A percentile compares a stretch with the other conserved stretches of the same genome.
These are phyloP conservation scores for Hypoxylon lenormandii DNA, from an alignment of 495 filamentous ascomycete genomes.

Conservation along the genomic window DNA sequence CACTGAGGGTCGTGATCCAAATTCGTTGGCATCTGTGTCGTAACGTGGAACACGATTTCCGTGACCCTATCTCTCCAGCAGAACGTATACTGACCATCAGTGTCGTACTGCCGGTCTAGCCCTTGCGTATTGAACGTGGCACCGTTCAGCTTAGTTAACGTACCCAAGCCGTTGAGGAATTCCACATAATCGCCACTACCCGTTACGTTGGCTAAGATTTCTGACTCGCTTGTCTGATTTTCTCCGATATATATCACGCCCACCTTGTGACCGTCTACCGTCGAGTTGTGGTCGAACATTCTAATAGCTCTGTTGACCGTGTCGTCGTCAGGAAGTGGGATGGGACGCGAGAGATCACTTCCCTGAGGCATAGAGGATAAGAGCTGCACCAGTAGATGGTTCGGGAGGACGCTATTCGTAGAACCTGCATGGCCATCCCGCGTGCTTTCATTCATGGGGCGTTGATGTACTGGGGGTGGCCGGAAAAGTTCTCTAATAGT, in stretches of 20 bases:
- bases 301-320: slow-evolving; percentile 78
- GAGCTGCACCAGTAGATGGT: slow-evolving; percentile 84
- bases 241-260: slow-evolving; percentile 92
- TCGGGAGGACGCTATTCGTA: slow-evolving; percentile 73
- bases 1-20: slow-evolving; percentile 77
- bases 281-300: slow-evolving; percentile 85
- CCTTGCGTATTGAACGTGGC: slow-evolving; percentile 94
- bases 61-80: slow-evolving; percentile 95
- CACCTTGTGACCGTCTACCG: slow-evolving; percentile 94
- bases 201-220: slow-evolving; percentile 84
- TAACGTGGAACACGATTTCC: slow-evolving; percentile 94
- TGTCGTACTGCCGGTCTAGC: slow-evolving; percentile 77
- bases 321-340: slow-evolving; percentile 86
- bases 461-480: slow-evolving; percentile 74
- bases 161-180: slow-evolving; percentile 83
- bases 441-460: slow-evolving; percentile 52
- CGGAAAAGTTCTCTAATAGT: slow-evolving; percentile 78
- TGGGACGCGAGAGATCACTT: slow-evolving; percentile 70
- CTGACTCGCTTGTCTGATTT: slow-evolving; percentile 80
- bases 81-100: slow-evolving; percentile 85
- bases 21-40: slow-evolving; percentile 95
- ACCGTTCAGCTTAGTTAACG: slow-evolving; percentile 78
- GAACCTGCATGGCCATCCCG: slow-evolving; percentile 58
- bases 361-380: slow-evolving; percentile 76
- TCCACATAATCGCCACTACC: slow-evolving; percentile 87